Conservation (phyloP, 441 rosid species). For the Jatropha podagrica region DNA sequence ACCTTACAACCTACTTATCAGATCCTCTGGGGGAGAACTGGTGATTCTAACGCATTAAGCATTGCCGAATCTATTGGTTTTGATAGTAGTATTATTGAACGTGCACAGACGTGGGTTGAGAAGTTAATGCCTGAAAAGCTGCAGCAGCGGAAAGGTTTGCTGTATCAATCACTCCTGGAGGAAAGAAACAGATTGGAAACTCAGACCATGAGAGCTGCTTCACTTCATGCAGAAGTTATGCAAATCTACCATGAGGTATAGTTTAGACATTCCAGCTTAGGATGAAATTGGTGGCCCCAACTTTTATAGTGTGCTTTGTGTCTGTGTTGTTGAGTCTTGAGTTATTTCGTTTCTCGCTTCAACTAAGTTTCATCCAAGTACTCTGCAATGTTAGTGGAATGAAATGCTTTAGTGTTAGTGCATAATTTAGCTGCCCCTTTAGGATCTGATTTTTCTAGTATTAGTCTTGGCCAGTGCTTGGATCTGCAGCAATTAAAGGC, state of each 20-base stretch:
- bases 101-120: constrained; percentile 73
- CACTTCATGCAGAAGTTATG: constrained; percentile 62
- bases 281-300: constrained; percentile 8
- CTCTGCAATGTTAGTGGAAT: not conserved
- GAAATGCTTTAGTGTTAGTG: not conserved
- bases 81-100: constrained; percentile 54
- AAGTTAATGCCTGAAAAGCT: constrained; percentile 73
- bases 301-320: constrained; percentile 4
- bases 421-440: not conserved
- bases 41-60: constrained; percentile 81
- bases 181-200: constrained; percentile 71
- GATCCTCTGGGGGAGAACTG: constrained; percentile 84
- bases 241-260: constrained; percentile 67
- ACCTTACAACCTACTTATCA: constrained; percentile 77
- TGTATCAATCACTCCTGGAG: constrained; percentile 71
- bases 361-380: not conserved
- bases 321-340: constrained; percentile 9
- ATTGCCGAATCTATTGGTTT: constrained; percentile 89
- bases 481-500: no score
- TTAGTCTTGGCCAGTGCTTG: not conserved
- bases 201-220: constrained; percentile 55
- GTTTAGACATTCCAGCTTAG: constrained; percentile 14
- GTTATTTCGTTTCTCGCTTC: not conserved
- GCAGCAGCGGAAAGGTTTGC: constrained; percentile 55
- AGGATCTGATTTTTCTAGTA: not conserved